Conservation (phyloP, 768 basidiomycete genomes). For the Lentinula sp. region DNA sequence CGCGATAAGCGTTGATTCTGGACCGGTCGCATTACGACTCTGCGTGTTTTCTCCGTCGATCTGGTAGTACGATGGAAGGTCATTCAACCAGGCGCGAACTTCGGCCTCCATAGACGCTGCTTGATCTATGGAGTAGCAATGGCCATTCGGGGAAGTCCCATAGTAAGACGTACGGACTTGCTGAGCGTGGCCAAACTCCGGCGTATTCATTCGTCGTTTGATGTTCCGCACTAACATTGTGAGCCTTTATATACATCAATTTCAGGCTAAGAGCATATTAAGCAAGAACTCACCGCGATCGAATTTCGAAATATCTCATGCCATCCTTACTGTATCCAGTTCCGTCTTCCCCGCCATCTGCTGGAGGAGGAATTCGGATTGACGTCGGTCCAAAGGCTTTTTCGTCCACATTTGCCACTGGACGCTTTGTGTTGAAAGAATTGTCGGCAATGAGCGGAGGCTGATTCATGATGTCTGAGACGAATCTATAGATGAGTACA, state of each 20-base stretch:
- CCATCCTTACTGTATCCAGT: slow-evolving; percentile 13
- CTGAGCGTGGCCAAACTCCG: slow-evolving; percentile 10
- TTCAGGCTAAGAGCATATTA: neutral
- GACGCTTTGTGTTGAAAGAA: slow-evolving; percentile 50
- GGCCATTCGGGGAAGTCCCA: slow-evolving; percentile 14
- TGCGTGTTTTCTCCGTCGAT: slow-evolving; percentile 19
- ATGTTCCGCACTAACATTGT: slow-evolving; percentile 59
- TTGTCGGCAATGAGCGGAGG: slow-evolving; percentile 52
- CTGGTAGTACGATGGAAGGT: slow-evolving; percentile 46
- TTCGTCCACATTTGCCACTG: slow-evolving; percentile 48
- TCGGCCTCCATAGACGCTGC: slow-evolving; percentile 54
- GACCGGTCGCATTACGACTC: neutral
- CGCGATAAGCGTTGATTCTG: slow-evolving; percentile 32
- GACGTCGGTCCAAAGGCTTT: slow-evolving; percentile 42
- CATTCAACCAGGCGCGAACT: slow-evolving; percentile 44
- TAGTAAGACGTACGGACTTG: slow-evolving; percentile 16
- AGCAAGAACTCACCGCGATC: slow-evolving; percentile 49
- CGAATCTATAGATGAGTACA: slow-evolving; percentile 41
- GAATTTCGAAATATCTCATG: slow-evolving; percentile 46
- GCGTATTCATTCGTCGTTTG: slow-evolving; percentile 42
- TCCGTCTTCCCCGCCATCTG: slow-evolving; percentile 12
- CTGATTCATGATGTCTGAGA: slow-evolving; percentile 62
- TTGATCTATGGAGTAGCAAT: slow-evolving; percentile 53
- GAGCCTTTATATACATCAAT: slow-evolving; percentile 31
- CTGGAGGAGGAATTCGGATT: slow-evolving; percentile 34